These are phyloP conservation scores for Wilcoxina mikolae DNA, from an alignment of 495 filamentous ascomycete species.

Conservation along the genomic window DNA sequence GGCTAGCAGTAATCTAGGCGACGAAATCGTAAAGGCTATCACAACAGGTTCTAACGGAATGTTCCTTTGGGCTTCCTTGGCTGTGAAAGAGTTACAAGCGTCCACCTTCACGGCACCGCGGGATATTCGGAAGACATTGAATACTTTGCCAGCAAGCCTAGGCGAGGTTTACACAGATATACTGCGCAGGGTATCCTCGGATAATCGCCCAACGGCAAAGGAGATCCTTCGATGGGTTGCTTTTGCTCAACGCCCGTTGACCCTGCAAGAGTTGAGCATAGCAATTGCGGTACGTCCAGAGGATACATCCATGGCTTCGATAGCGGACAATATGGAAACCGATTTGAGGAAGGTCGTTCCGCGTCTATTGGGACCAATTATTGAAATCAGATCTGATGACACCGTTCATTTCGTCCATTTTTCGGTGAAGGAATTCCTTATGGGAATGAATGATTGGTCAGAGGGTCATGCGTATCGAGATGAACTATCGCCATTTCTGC, in stretches of 20 bases:
- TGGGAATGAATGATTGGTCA: neutral
- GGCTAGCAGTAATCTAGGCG: neutral
- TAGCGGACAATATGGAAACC: slow-evolving; percentile 5
- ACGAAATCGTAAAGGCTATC: slow-evolving; percentile 10
- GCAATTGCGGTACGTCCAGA: slow-evolving; percentile 6
- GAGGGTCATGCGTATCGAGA: neutral
- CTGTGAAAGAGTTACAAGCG: neutral
- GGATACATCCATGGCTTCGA: slow-evolving; percentile 7
- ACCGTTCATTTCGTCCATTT: slow-evolving; percentile 11
- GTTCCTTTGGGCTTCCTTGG: slow-evolving; percentile 14
- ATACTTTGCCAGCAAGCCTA: slow-evolving; percentile 8
- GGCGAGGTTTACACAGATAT: slow-evolving; percentile 4
- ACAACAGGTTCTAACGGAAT: slow-evolving; percentile 5
- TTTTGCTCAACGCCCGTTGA: slow-evolving; percentile 6
- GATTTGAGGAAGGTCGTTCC: slow-evolving; percentile 1
- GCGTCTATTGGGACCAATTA: slow-evolving; percentile 4
- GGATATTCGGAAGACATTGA: slow-evolving; percentile 3
- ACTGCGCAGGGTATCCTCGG: neutral
- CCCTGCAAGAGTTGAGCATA: slow-evolving; percentile 8
- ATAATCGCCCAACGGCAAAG: neutral
- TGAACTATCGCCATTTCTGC: neutral
- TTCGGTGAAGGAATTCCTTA: slow-evolving; percentile 2
- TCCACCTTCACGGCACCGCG: slow-evolving; percentile 2
- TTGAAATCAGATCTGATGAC: slow-evolving; percentile 3
- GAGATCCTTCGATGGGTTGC: slow-evolving; percentile 13